Percentiles rank a stretch among this genome's conserved stretches.
phyloP scores from a whole-genome alignment of 176 grass and related monocot species.

The Carex cristatella region DNA sequence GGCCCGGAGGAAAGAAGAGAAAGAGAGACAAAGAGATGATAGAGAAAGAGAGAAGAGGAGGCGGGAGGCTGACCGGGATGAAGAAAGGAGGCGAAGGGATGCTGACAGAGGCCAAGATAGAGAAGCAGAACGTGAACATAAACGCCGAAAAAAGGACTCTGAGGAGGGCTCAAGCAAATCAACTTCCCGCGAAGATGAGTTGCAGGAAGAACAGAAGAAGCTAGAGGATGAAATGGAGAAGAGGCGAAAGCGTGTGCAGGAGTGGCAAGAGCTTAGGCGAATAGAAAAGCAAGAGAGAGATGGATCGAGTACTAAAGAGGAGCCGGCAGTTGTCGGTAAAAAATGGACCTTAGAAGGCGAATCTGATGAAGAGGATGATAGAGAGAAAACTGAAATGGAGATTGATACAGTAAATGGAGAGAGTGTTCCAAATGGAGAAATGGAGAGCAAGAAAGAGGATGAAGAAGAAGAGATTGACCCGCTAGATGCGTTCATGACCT shows the following conservation, averaged over 20 bases:
- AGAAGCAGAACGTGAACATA: conserved; percentile 36
- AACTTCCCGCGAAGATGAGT: conserved; percentile 49
- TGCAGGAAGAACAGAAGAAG: conserved; percentile 74
- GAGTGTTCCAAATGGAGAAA: conserved; percentile 22
- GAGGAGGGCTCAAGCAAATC: conserved; percentile 37
- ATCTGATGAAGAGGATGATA: conserved; percentile 78
- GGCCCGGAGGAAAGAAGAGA: conserved; percentile 20
- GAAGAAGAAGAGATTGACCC: conserved; percentile 88
- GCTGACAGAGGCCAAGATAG: conserved; percentile 21
- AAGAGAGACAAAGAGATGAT: conserved; percentile 37
- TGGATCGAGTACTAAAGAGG: conserved; percentile 19
- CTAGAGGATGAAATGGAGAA: conserved; percentile 96
- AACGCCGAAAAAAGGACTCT: conserved; percentile 37
- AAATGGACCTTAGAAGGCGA: conserved; percentile 98
- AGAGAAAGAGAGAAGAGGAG: conserved; percentile 55
- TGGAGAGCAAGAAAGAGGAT: conserved; percentile 24
- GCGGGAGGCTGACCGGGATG: conserved; percentile 42
- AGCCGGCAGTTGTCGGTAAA: conserved; percentile 34
- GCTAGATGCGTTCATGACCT: conserved; percentile 88
- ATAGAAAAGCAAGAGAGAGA: conserved; percentile 30
- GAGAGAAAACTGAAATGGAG: conserved; percentile 45
- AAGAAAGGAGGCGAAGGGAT: conserved; percentile 40
- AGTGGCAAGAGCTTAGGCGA: conserved; percentile 87
- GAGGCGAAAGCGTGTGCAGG: conserved; percentile 68
- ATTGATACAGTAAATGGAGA: conserved; percentile 40